Base-by-base conservation (phyloP, 2,329 filamentous ascomycete genomes). In the Byssochlamys sp. region DNA sequence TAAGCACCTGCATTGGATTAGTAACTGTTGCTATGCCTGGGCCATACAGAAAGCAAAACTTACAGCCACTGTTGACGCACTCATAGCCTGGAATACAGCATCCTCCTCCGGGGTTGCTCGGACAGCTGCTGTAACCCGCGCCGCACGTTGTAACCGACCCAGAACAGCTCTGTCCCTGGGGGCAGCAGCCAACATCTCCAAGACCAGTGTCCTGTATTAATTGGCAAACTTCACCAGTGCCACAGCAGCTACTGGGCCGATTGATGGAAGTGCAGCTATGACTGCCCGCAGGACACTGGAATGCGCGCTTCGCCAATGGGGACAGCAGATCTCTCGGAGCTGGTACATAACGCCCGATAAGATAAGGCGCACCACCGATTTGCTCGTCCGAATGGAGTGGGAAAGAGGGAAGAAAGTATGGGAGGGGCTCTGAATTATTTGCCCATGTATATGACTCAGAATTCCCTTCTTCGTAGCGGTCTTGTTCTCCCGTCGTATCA, bases 111-210 rank as follows among this genome's bases (percentile, higher is more conserved):
- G 76, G 64, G 52, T 73, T 77, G 51, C 76, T 74, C 2, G 81
- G 77, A 67, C 84, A 86, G 56, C 74, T 77, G 4, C 75, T 77
- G 65, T 84, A 84, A 6, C 81, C 83, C 25, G 71, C 71, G 28
- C 62, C 63, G 61, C 84, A 86, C 3, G 64, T 68, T 1, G 75
- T 75, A n/a, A 86, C 75, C 1, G 70, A 63, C 10, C 78, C 77
- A 2, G 76, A 75, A 63, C 84, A 86, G 9, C 63, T 75, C 58
- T 77, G 68, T 1, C 82, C 82, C 27, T 69, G 64, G 1, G 80
- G 78, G 73, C 84, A 87, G 63, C 84, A 87, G 14, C 84, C 84
- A 2, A 86, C 80, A 53, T 80, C 77, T 6, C 82, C 81, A 49
- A 76, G 67, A 0, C 81, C 80, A 2, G 77, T 79, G 61, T 83